Base-by-base conservation (phyloP, 345 rosid species). In the Brassica incana region DNA sequence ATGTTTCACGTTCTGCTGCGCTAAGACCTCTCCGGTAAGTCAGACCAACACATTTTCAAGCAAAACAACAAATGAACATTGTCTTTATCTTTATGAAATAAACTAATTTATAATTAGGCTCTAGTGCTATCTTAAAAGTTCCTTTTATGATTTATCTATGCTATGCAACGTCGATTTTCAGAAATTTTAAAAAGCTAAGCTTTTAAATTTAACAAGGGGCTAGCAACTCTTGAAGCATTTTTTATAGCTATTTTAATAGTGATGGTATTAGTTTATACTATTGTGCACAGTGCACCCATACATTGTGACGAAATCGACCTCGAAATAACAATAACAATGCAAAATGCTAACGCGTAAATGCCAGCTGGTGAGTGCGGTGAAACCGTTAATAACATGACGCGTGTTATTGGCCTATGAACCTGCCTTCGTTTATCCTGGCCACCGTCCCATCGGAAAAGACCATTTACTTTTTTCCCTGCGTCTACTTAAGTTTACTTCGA, bases 1-100 rank as follows among this genome's bases (percentile, higher is more conserved):
- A 80, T 80, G 79, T 64, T 80, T 80, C 75, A 63, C 3, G 71
- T 75, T 74, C 72, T 80, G 83, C 67, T 80, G 79, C 8, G 72
- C 66, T 63, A 80, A 80, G 67, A 80, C 79, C 62, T 74, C 83
- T 12, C 71, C 75, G n/a, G 83, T 74, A 74, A 74, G 75, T 63
- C 23, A 43, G 2, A 45, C 0, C 65, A 18, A 69, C 50, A 23
- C 16, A 5, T 56, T 36, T 67, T 33, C 6, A 23, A 35, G 48
- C 38, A 1, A 9, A 63, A 1, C 12, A 52, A n/a, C 2, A 25
- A 11, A 25, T 27, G 36, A 61, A 27, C 12, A 61, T 6, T 2
- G 35, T 61, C 32, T 61, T 1, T 61, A 61, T 27, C 8, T 27
- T 27, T 61, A 23, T 36, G 27, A 14, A 12, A 52, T n/a, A 58